A percentile compares a stretch with the other conserved stretches of the same genome.
Evolutionary conservation across 345 rosid genomes (phyloP).

Genomic region (Aquilaria sinensis): DNA sequence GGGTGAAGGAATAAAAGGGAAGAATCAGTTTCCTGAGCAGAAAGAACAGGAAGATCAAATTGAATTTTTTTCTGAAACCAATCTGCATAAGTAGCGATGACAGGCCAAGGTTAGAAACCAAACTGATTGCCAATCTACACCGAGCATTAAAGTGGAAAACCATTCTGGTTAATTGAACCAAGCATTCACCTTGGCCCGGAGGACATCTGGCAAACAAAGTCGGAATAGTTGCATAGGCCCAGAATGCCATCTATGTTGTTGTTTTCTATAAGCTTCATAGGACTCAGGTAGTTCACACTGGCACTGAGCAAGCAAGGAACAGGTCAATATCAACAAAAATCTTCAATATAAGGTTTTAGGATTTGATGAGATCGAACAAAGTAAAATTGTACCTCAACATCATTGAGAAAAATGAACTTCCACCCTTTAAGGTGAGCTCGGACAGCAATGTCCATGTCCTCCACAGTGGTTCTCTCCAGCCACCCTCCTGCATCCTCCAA

Average conservation of each 20-base stretch:
- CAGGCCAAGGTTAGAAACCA: constrained; percentile 2
- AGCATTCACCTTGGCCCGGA: constrained; percentile 49
- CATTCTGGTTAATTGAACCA: background rate
- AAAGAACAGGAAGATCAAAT: constrained; percentile 80
- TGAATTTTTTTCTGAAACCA: constrained; percentile 63
- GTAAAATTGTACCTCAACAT: constrained; percentile 50
- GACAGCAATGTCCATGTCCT: constrained; percentile 90
- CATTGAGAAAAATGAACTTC: constrained; percentile 79
- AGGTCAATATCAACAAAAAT: background rate
- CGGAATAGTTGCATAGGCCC: constrained; percentile 92
- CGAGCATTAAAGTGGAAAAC: background rate
- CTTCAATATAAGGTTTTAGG: background rate
- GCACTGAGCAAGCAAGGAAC: constrained; percentile 35
- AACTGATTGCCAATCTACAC: background rate
- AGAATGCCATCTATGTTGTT: constrained; percentile 90
- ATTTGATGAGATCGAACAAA: background rate
- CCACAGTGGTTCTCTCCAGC: constrained; percentile 90
- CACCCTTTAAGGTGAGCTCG: constrained; percentile 87
- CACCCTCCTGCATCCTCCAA: constrained; percentile 87
- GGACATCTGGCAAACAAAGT: constrained; percentile 63
- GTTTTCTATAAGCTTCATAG: constrained; percentile 81
- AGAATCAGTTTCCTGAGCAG: constrained; percentile 71
- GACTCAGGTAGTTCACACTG: constrained; percentile 84
- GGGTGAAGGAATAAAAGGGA: constrained; percentile 85
- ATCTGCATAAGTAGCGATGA: constrained; percentile 41